Evolutionary conservation across 2,329 filamentous ascomycete genomes (phyloP).

Genomic region (Myriosclerotinia curreyana): DNA sequence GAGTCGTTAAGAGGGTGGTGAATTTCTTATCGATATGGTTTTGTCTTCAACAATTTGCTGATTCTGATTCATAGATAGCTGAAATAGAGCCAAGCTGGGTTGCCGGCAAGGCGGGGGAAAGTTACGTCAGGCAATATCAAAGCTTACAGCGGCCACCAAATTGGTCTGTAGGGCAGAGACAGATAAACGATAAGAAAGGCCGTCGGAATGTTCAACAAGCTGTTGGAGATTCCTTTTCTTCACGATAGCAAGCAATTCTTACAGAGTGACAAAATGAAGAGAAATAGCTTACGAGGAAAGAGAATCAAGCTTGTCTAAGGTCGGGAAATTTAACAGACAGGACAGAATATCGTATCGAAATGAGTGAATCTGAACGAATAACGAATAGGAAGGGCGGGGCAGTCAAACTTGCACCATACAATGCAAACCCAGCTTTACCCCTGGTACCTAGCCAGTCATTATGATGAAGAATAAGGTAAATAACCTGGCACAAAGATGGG

Average conservation of each 20-base stretch:
- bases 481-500: constrained; percentile 14
- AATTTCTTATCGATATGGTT: constrained; percentile 35
- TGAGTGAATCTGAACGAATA: constrained; percentile 18
- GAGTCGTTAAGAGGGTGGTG: constrained; percentile 33
- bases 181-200: constrained; percentile 20
- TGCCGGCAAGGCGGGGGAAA: constrained; percentile 22
- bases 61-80: background rate
- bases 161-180: constrained; percentile 13
- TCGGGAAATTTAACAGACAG: background rate
- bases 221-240: background rate
- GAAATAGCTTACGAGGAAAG: constrained; percentile 6
- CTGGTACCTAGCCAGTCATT: constrained; percentile 13
- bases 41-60: constrained; percentile 23
- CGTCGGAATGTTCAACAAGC: background rate
- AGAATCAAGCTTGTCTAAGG: constrained; percentile 3
- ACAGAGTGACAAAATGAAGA: constrained; percentile 5
- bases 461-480: constrained; percentile 11
- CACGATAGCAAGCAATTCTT: background rate
- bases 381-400: constrained; percentile 19
- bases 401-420: background rate
- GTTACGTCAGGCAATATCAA: constrained; percentile 13
- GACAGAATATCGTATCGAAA: constrained; percentile 15
- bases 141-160: constrained; percentile 13
- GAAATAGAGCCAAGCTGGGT: constrained; percentile 8
- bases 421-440: constrained; percentile 7